phyloP scores from a whole-genome alignment of 1,139 yeast species.

The Lodderomyces metapsilosis region DNA sequence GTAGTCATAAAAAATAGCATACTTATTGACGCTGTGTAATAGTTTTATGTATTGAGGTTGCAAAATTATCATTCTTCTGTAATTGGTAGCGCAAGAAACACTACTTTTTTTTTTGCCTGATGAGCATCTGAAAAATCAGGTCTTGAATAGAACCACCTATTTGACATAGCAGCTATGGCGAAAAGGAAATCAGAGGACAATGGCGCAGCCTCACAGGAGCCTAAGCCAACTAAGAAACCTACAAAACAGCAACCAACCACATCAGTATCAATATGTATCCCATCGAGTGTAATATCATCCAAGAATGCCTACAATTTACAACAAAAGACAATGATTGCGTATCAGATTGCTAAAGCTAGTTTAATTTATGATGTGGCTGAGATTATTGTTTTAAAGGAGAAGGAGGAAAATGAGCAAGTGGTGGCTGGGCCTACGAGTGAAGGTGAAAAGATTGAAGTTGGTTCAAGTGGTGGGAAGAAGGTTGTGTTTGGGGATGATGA shows the following conservation, averaged over 20 bases:
- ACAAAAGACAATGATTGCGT: constrained; percentile 70
- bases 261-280: constrained; percentile 54
- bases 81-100: too few species aligned
- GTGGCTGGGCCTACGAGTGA: too few species aligned
- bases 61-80: too few species aligned
- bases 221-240: constrained; percentile 31
- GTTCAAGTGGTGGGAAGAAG: constrained; percentile 28
- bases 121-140: neutral
- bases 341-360: constrained; percentile 78
- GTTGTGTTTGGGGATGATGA: constrained; percentile 34
- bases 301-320: constrained; percentile 62
- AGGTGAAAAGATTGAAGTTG: constrained; percentile 21
- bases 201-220: constrained; percentile 9
- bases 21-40: neutral
- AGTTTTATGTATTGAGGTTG: neutral
- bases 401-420: too few species aligned
- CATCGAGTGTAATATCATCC: constrained; percentile 53
- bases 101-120: neutral
- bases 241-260: constrained; percentile 16
- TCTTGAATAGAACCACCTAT: neutral
- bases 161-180: constrained; percentile 18
- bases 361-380: constrained; percentile 70
- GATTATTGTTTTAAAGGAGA: constrained; percentile 62
- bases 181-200: constrained; percentile 27
- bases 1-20: too few species aligned